Evolutionary conservation across 2,329 filamentous ascomycete species (phyloP).

Genomic region (Verticillium nubilum): DNA sequence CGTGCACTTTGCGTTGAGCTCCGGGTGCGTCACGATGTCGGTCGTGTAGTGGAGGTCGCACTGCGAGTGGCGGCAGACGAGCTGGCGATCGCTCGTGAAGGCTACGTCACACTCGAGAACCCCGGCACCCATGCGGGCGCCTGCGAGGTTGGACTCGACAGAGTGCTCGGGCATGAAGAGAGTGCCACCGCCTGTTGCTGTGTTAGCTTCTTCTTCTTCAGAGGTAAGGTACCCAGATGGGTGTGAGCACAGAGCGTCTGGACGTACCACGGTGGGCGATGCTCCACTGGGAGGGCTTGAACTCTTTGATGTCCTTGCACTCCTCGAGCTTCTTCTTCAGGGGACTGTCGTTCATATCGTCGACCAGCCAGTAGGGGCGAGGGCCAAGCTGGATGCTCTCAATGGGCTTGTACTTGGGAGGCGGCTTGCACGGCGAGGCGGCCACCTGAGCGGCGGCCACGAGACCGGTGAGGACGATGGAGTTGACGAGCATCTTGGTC

Average conservation of each 20-base stretch:
- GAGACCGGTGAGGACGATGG: conserved; percentile 22
- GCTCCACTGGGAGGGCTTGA: conserved; percentile 48
- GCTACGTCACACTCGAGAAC: conserved; percentile 64
- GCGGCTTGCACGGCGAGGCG: conserved; percentile 7
- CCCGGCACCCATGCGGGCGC: conserved; percentile 62
- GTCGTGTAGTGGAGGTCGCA: conserved; percentile 66
- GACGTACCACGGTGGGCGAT: conserved; percentile 48
- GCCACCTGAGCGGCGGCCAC: conserved; percentile 12
- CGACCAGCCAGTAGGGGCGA: conserved; percentile 58
- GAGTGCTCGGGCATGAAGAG: conserved; percentile 63
- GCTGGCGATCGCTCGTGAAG: conserved; percentile 58
- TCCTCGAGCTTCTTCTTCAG: conserved; percentile 55
- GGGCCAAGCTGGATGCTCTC: conserved; percentile 54
- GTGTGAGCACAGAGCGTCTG: too few relatives aligned
- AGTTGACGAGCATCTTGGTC: conserved; percentile 24
- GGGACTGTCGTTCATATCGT: conserved; percentile 54
- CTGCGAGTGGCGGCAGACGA: conserved; percentile 64
- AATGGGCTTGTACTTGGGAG: conserved; percentile 24
- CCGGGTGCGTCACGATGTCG: conserved; percentile 57
- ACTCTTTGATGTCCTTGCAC: conserved; percentile 47
- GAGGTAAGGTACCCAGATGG: background rate
- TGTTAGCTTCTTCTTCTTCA: background rate
- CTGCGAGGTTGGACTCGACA: conserved; percentile 52
- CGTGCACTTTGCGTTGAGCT: conserved; percentile 60
- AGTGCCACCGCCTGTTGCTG: conserved; percentile 40